These are phyloP conservation scores for Kurtzmaniella natalensis DNA, from an alignment of 1,139 yeast genomes.

Conservation along the genomic window DNA sequence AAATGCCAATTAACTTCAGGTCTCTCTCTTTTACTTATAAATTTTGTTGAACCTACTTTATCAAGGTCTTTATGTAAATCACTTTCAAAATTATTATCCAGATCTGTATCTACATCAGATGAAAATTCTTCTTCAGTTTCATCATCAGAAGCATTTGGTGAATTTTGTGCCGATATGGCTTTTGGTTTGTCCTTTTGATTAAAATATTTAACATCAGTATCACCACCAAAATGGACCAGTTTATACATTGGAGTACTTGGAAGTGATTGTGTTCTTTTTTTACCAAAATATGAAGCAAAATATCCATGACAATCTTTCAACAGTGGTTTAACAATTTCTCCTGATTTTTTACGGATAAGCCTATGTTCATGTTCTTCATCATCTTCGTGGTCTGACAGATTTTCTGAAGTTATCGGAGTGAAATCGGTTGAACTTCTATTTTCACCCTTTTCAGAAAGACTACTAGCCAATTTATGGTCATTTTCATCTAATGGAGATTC, in stretches of 20 bases:
- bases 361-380: conserved; percentile 9
- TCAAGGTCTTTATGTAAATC: conserved; percentile 5
- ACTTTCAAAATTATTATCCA: conserved; percentile 7
- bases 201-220: conserved; percentile 66
- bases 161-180: conserved; percentile 64
- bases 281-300: conserved; percentile 32
- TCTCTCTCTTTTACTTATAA: conserved; percentile 1
- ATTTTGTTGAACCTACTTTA: conserved; percentile 9
- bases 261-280: conserved; percentile 51
- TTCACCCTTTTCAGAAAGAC: neutral
- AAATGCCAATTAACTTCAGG: conserved; percentile 43
- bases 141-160: conserved; percentile 41
- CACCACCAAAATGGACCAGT: conserved; percentile 73
- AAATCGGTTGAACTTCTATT: conserved; percentile 1
- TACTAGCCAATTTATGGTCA: neutral
- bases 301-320: conserved; percentile 39
- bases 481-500: neutral
- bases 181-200: conserved; percentile 67
- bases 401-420: conserved; percentile 2
- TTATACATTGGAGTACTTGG: conserved; percentile 74
- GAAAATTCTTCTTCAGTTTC: conserved; percentile 25
- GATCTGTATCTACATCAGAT: conserved; percentile 11
- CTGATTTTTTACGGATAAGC: conserved; percentile 68
- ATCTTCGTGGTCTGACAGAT: conserved; percentile 4
- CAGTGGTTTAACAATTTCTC: conserved; percentile 75